phyloP scores from a whole-genome alignment of 345 rosid species.

The Triadica sebifera region DNA sequence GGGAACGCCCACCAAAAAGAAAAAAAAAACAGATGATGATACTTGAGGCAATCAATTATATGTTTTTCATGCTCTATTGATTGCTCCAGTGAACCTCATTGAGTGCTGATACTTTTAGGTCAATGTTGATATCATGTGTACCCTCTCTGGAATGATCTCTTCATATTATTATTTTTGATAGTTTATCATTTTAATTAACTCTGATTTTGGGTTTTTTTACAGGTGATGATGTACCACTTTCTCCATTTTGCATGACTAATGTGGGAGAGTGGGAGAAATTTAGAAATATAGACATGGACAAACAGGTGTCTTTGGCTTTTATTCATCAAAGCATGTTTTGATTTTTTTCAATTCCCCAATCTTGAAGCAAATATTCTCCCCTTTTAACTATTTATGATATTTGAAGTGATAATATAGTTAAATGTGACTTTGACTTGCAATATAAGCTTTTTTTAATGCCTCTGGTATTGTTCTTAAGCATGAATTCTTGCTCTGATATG shows the following conservation, averaged over 20 bases:
- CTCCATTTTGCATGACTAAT: slow-evolving; percentile 73
- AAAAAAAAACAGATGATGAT: background rate
- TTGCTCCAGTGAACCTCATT: background rate
- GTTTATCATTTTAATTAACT: background rate
- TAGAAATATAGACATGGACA: slow-evolving; percentile 96
- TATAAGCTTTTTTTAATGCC: no score
- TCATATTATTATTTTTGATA: background rate
- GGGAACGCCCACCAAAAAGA: background rate
- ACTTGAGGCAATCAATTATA: background rate
- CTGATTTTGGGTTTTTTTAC: slow-evolving; percentile 30
- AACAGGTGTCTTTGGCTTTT: slow-evolving; percentile 57
- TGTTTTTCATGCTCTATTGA: background rate
- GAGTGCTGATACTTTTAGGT: background rate
- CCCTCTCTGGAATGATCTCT: background rate
- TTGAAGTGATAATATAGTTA: background rate
- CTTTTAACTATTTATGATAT: background rate
- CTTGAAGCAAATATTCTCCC: background rate
- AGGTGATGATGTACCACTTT: slow-evolving; percentile 85
- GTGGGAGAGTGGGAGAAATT: slow-evolving; percentile 85
- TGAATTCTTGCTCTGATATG: background rate
- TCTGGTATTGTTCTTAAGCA: background rate
- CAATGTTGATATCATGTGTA: background rate
- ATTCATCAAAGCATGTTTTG: slow-evolving; percentile 11
- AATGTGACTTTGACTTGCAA: background rate
- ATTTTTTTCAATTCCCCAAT: background rate